phyloP scores from a whole-genome alignment of 805 yeast species.

The Candida wancherniae region DNA sequence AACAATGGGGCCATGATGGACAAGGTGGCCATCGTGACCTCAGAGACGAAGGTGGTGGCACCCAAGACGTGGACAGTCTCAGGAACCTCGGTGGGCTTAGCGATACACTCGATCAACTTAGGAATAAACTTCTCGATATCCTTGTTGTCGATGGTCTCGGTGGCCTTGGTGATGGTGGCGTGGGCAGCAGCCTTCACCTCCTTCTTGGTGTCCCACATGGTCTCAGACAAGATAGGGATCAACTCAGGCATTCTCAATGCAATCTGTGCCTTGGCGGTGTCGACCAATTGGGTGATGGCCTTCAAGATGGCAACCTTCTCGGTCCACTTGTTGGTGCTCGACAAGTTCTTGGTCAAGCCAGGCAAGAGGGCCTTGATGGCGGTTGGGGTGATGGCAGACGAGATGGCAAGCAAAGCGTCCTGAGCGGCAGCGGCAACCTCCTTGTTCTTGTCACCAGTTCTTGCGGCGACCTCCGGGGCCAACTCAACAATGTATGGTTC shows the following conservation, averaged over 20 bases:
- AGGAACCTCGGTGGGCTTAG: conserved; percentile 95
- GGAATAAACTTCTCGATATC: conserved; percentile 99
- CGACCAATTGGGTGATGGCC: conserved; percentile 83
- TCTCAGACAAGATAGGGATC: conserved; percentile 96
- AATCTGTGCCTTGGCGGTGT: conserved; percentile 89
- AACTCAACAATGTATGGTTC: conserved; percentile 91
- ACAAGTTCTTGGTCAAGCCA: conserved; percentile 62
- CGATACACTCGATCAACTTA: conserved; percentile 92
- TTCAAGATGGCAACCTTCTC: conserved; percentile 90
- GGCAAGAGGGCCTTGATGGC: conserved; percentile 91
- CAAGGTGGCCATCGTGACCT: conserved; percentile 98
- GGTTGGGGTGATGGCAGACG: conserved; percentile 82
- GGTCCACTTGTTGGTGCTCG: conserved; percentile 88
- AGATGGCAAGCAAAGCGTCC: conserved; percentile 70
- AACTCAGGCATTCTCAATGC: conserved; percentile 99
- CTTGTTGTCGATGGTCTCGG: conserved; percentile 98
- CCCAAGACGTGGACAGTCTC: conserved; percentile 98
- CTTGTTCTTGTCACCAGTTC: conserved; percentile 87
- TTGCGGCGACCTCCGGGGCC: conserved; percentile 63
- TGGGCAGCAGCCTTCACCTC: conserved; percentile 97
- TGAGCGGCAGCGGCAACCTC: conserved; percentile 71
- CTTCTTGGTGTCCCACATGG: conserved; percentile 99
- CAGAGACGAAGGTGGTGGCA: conserved; percentile 99
- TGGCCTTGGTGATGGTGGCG: conserved; percentile 90
- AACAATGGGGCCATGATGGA: conserved; percentile 99